Conservation (phyloP, 179 eudicot species). For the Patellifolia procumbens region DNA sequence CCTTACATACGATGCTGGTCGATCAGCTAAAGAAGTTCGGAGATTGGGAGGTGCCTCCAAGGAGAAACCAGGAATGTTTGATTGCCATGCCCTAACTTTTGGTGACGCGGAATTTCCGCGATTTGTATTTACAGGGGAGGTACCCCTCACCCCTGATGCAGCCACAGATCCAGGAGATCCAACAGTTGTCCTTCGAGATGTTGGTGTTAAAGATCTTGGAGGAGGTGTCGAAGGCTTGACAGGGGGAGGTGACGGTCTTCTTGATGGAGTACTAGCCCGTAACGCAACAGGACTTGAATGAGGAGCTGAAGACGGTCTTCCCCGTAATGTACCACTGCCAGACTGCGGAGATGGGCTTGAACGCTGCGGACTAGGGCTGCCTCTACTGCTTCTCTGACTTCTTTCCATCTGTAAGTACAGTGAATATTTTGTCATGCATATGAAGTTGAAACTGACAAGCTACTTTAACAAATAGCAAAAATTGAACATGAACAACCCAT, state of each 20-base stretch:
- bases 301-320: slow-evolving; percentile 78
- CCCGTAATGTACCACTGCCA: slow-evolving; percentile 46
- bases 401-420: slow-evolving; percentile 75
- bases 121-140: slow-evolving; percentile 67
- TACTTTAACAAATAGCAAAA: background rate
- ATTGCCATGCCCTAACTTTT: slow-evolving; percentile 83
- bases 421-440: background rate
- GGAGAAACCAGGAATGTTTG: slow-evolving; percentile 89
- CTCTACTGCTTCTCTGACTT: slow-evolving; percentile 70
- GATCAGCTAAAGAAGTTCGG: slow-evolving; percentile 92
- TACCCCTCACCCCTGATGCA: slow-evolving; percentile 56
- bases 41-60: slow-evolving; percentile 96
- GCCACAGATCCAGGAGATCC: slow-evolving; percentile 45
- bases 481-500: background rate
- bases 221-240: slow-evolving; percentile 60
- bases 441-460: background rate
- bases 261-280: slow-evolving; percentile 57
- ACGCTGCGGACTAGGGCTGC: slow-evolving; percentile 64
- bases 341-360: slow-evolving; percentile 87
- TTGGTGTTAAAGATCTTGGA: slow-evolving; percentile 67
- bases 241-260: slow-evolving; percentile 82
- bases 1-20: slow-evolving; percentile 82
- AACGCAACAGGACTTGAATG: slow-evolving; percentile 60
- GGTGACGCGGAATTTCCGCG: slow-evolving; percentile 89
- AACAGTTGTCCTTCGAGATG: slow-evolving; percentile 55